Base-by-base conservation (phyloP, 257 asterid genomes). In the Solanum stenotomum region DNA sequence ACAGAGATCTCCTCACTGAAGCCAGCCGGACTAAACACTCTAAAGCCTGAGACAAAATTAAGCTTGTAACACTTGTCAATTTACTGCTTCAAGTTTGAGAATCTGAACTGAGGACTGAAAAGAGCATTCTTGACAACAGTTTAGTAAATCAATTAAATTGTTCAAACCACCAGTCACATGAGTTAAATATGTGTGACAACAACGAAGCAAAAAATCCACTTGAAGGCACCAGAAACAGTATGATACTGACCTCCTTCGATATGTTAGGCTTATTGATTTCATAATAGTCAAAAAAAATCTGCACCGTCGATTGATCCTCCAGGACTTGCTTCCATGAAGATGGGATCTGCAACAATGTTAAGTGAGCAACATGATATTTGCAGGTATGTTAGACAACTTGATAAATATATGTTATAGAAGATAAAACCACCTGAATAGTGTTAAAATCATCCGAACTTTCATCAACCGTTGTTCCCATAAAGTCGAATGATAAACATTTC, bases 361-460 rank as follows among this genome's bases (percentile, higher is more conserved):
- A 82, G 42, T 49, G 29, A 82, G 85, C 85, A 44, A 49, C 12
- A 10, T 46, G 40, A 81, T 10, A 46, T 9, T 49, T 49, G 68
- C 70, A 29, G 67, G 33, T 87, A 87, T 42, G n/a, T 46, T 86
- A 86, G 25, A 82, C 29, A 82, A 20, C 22, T 82, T 82, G 85
- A 18, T 49, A 49, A 44, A 82, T 49, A n/a, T 38, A 82, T 82
- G 44, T 16, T 18, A 49, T 20, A 52, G 38, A 65, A 72, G 74
- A 37, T 33, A 42, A 87, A 8, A 38, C 70, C 86, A 96, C 99
- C 99, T 96, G 99, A 87, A 97, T 95, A 86, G 98, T 96, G 87
- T 98, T 98, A 89, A 97, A 95, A 90, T 97, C 99, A 91, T 97
- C 99, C 42, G 99, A 94, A 90, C 98, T 96, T 92, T 97, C 99